Percentiles rank a stretch among this genome's conserved stretches.
Evolutionary conservation across 108 stramenopile species (phyloP).

Genomic region (Pseudonitzschia delicatissima): DNA sequence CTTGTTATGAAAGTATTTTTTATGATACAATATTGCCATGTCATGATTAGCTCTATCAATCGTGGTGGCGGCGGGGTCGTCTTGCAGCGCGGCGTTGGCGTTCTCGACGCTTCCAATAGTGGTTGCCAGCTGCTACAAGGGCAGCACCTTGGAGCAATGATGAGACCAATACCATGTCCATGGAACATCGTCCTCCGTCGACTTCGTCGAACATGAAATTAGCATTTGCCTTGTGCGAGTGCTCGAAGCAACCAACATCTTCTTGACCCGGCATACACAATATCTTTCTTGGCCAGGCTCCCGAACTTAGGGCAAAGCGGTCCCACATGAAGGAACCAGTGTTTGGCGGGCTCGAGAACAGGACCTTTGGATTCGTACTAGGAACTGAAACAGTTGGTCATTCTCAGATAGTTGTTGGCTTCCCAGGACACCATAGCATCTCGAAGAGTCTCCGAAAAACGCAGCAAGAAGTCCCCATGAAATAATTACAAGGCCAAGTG

Average conservation of each 20-base stretch:
- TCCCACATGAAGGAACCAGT: slow-evolving; percentile 50
- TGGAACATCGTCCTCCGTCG: slow-evolving; percentile 47
- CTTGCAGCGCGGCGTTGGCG: slow-evolving; percentile 47
- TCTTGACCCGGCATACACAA: slow-evolving; percentile 39
- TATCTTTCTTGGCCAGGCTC: slow-evolving; percentile 43
- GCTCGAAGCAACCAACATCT: slow-evolving; percentile 57
- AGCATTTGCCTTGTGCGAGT: slow-evolving; percentile 56
- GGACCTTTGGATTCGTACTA: slow-evolving; percentile 16
- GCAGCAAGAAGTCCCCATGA: slow-evolving; percentile 71
- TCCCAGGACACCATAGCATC: slow-evolving; percentile 59
- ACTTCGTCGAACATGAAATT: slow-evolving; percentile 56
- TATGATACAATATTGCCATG: too few species aligned
- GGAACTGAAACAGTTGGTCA: not conserved
- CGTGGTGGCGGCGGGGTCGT: slow-evolving; percentile 51
- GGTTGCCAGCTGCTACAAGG: slow-evolving; percentile 36
- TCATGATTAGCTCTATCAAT: too few species aligned
- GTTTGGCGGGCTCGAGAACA: slow-evolving; percentile 36
- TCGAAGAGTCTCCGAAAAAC: slow-evolving; percentile 65
- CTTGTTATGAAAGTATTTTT: too few species aligned
- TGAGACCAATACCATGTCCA: slow-evolving; percentile 56
- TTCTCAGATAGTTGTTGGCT: slow-evolving; percentile 8
- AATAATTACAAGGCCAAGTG: slow-evolving; percentile 58
- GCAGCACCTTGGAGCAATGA: slow-evolving; percentile 35
- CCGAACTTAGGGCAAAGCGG: slow-evolving; percentile 29
- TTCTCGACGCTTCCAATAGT: slow-evolving; percentile 46